These are phyloP conservation scores for Xerocomus amazonicus DNA, from an alignment of 1,284 basidiomycete genomes.

Conservation along the genomic window DNA sequence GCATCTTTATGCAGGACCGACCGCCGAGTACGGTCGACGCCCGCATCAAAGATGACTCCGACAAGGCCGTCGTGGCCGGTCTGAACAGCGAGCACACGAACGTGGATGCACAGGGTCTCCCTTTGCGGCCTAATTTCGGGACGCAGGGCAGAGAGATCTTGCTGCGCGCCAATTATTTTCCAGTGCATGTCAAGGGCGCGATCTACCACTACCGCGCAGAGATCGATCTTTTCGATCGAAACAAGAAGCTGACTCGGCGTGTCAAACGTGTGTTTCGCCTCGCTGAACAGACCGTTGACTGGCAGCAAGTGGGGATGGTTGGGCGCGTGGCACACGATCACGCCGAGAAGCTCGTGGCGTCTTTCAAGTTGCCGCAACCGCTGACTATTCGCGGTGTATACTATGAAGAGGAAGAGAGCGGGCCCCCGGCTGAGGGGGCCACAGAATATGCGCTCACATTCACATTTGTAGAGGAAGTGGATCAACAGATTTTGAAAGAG, in stretches of 20 bases:
- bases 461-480: constrained; percentile 17
- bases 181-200: constrained; percentile 37
- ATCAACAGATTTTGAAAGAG: constrained; percentile 18
- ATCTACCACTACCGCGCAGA: constrained; percentile 19
- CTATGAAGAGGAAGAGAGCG: background rate
- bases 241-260: background rate
- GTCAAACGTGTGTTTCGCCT: constrained; percentile 28
- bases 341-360: constrained; percentile 27
- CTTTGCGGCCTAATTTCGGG: constrained; percentile 43
- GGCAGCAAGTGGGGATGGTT: constrained; percentile 18
- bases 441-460: constrained; percentile 14
- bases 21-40: constrained; percentile 49
- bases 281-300: constrained; percentile 18
- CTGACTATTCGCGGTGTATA: constrained; percentile 17
- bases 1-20: constrained; percentile 49
- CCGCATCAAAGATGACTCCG: constrained; percentile 51
- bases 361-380: constrained; percentile 16
- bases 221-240: constrained; percentile 8
- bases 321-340: constrained; percentile 26
- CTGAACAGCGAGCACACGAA: constrained; percentile 26
- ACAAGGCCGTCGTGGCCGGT: constrained; percentile 47
- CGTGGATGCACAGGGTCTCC: constrained; percentile 9
- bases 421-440: background rate
- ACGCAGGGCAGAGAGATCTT: constrained; percentile 37
- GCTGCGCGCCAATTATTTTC: constrained; percentile 50